Evolutionary conservation across 2,329 filamentous ascomycete species (phyloP).

Genomic region (Fonsecaea nubica): DNA sequence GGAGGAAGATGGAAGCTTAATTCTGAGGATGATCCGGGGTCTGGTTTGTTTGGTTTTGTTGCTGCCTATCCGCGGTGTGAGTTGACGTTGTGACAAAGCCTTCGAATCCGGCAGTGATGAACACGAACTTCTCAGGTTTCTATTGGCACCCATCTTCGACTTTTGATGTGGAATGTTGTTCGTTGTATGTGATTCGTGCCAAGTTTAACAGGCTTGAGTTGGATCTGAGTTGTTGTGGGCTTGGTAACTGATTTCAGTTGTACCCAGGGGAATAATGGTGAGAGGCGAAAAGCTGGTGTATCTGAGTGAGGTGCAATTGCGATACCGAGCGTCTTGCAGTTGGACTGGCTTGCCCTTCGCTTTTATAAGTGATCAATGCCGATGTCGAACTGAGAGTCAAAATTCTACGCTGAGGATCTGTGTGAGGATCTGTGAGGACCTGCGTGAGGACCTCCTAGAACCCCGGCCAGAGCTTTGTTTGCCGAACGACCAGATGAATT

Average conservation of each 20-base stretch:
- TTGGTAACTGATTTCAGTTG: neutral
- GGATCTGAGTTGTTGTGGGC: neutral
- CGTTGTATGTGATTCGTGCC: neutral
- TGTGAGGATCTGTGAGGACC: neutral
- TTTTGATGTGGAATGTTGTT: neutral
- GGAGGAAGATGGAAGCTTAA: neutral
- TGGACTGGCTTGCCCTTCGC: neutral
- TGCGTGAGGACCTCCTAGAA: neutral
- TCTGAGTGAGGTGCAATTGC: neutral
- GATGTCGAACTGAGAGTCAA: neutral
- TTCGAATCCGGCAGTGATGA: neutral
- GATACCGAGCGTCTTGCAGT: neutral
- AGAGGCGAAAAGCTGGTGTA: neutral
- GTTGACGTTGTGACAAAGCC: neutral
- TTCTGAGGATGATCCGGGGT: neutral
- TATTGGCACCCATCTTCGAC: neutral
- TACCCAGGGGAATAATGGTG: neutral
- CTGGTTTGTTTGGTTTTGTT: neutral
- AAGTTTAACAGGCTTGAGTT: neutral
- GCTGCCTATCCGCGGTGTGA: neutral
- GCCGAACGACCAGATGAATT: neutral
- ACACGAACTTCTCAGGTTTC: neutral
- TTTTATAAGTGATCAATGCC: neutral
- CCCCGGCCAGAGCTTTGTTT: neutral
- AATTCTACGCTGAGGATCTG: neutral